Conservation (phyloP, 2,329 filamentous ascomycete species). For the Aspergillus sp. region DNA sequence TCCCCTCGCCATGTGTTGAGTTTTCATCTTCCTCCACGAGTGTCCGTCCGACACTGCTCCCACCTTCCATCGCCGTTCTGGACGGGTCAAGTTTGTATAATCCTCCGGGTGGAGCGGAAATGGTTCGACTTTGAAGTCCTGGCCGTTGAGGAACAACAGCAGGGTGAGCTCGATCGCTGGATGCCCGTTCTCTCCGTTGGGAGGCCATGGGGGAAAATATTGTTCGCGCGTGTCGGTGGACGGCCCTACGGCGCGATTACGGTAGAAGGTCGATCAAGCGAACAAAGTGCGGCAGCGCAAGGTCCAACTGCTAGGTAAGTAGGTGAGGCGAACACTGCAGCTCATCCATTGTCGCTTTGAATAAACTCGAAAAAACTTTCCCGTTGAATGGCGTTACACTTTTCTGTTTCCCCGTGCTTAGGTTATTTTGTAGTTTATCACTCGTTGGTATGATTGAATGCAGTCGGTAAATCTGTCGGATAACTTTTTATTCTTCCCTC, state of each 20-base stretch:
- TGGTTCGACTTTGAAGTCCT: slow-evolving; percentile 32
- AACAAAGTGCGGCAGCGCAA: slow-evolving; percentile 23
- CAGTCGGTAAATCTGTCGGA: not conserved
- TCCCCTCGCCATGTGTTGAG: slow-evolving; percentile 12
- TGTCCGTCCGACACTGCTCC: slow-evolving; percentile 21
- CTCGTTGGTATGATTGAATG: not conserved
- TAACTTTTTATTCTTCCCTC: not conserved
- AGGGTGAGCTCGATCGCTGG: slow-evolving; percentile 33
- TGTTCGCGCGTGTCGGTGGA: slow-evolving; percentile 13
- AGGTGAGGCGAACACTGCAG: slow-evolving; percentile 25
- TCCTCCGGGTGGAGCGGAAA: slow-evolving; percentile 34
- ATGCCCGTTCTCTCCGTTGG: slow-evolving; percentile 32
- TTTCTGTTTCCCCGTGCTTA: not conserved
- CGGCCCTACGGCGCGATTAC: slow-evolving; percentile 11
- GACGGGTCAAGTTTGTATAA: slow-evolving; percentile 27
- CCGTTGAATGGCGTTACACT: not conserved
- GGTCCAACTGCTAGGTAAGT: slow-evolving; percentile 30
- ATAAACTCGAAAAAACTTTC: slow-evolving; percentile 6
- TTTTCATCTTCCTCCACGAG: slow-evolving; percentile 33
- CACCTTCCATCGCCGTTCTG: slow-evolving; percentile 19
- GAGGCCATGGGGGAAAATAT: slow-evolving; percentile 25
- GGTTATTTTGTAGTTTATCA: slow-evolving; percentile 12
- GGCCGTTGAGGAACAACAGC: slow-evolving; percentile 29
- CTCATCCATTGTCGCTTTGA: slow-evolving; percentile 35
- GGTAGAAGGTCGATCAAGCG: slow-evolving; percentile 16